These are phyloP conservation scores for Lepraria neglecta DNA, from an alignment of 495 filamentous ascomycete species.

Conservation along the genomic window DNA sequence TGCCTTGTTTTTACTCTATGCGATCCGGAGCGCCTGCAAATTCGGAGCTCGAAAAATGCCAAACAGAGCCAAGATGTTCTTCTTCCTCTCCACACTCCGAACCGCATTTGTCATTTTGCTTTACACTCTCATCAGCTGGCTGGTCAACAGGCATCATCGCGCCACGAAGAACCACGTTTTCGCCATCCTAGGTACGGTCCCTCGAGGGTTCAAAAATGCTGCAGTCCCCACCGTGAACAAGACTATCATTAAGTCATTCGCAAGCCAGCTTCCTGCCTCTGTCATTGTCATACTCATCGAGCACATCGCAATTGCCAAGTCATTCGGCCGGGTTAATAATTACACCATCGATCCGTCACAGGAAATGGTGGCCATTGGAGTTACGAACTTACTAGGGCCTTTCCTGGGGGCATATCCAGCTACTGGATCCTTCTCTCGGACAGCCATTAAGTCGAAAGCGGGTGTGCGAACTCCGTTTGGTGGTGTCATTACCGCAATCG, in stretches of 20 bases:
- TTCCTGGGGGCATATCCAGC: constrained; percentile 93
- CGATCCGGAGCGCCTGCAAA: constrained; percentile 66
- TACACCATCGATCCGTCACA: constrained; percentile 98
- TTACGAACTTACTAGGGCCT: constrained; percentile 85
- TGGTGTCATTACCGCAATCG: constrained; percentile 79
- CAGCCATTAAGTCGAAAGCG: constrained; percentile 96
- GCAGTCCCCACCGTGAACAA: constrained; percentile 66
- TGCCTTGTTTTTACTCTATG: constrained; percentile 74
- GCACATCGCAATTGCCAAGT: constrained; percentile 96
- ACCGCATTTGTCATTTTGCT: constrained; percentile 90
- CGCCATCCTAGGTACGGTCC: constrained; percentile 67
- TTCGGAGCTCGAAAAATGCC: constrained; percentile 63
- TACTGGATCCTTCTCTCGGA: constrained; percentile 94
- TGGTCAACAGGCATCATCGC: constrained; percentile 60
- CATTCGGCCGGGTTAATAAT: constrained; percentile 93
- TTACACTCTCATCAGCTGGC: constrained; percentile 86
- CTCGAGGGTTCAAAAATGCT: constrained; percentile 75
- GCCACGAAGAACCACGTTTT: constrained; percentile 46
- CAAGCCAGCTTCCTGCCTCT: constrained; percentile 61
- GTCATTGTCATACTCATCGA: constrained; percentile 95
- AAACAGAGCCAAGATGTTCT: constrained; percentile 63
- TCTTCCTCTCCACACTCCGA: constrained; percentile 83
- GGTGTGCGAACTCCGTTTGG: constrained; percentile 91
- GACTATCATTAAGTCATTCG: constrained; percentile 55
- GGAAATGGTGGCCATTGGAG: constrained; percentile 90